Conservation (phyloP, 352 stramenopile species). For the Phytopythium boreale region DNA sequence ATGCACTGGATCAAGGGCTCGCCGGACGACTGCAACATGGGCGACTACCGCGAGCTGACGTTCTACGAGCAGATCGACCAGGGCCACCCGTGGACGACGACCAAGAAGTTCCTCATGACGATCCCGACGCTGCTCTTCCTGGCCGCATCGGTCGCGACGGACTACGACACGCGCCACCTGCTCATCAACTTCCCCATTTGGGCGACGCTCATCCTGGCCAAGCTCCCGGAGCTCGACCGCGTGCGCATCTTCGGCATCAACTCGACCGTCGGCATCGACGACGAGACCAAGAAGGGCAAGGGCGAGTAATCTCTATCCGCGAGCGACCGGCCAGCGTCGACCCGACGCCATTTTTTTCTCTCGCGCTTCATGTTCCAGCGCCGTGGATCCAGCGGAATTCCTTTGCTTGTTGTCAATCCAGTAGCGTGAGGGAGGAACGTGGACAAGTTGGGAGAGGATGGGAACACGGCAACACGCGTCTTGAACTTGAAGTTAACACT, state of each 20-base stretch:
- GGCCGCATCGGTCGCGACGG: slow-evolving; percentile 77
- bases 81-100: slow-evolving; percentile 88
- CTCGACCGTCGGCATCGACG: slow-evolving; percentile 93
- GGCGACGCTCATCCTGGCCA: slow-evolving; percentile 89
- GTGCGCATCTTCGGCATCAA: slow-evolving; percentile 97
- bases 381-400: neutral
- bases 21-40: slow-evolving; percentile 90
- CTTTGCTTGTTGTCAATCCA: neutral
- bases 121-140: slow-evolving; percentile 92
- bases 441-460: neutral
- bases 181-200: slow-evolving; percentile 92
- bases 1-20: slow-evolving; percentile 97
- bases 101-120: slow-evolving; percentile 93
- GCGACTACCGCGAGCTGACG: slow-evolving; percentile 93
- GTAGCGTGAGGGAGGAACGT: neutral
- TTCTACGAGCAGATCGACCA: slow-evolving; percentile 96
- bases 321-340: neutral
- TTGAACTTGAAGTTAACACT: slow-evolving; percentile 1
- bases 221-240: slow-evolving; percentile 92
- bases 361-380: neutral
- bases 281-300: slow-evolving; percentile 59
- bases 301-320: slow-evolving; percentile 19
- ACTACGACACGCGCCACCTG: slow-evolving; percentile 87
- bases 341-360: neutral
- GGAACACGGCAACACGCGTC: slow-evolving; percentile 3